Percentiles rank a stretch among this genome's conserved stretches.
These are phyloP conservation scores for Melocanna baccifera DNA, from an alignment of 176 grass and related monocot species.

Conservation along the genomic window DNA sequence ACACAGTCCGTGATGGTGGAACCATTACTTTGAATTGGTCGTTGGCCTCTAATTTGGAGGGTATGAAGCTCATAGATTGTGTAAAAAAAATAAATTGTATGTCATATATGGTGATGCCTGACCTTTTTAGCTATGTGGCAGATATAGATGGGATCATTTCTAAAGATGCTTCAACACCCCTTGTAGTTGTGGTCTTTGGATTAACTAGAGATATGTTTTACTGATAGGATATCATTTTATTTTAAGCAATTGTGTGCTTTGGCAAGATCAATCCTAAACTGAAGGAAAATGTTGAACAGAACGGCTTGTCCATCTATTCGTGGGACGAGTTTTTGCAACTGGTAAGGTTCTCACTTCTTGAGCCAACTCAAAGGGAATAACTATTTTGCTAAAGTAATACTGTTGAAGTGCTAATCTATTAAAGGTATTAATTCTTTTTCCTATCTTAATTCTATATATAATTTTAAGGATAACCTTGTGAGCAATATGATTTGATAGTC, in stretches of 20 bases:
- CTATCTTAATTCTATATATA: neutral
- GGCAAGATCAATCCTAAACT: constrained; percentile 63
- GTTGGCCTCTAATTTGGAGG: constrained; percentile 57
- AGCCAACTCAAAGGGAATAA: neutral
- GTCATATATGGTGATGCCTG: constrained; percentile 21
- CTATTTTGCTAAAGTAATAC: neutral
- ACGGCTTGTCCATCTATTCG: constrained; percentile 70
- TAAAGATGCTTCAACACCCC: constrained; percentile 70
- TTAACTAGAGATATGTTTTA: constrained; percentile 68
- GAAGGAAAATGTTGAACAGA: constrained; percentile 70
- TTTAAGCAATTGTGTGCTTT: constrained; percentile 87
- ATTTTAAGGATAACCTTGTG: constrained; percentile 1
- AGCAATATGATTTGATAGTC: constrained; percentile 10
- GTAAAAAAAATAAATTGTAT: neutral
- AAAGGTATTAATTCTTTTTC: neutral
- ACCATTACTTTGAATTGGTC: constrained; percentile 95
- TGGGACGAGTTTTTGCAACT: constrained; percentile 84
- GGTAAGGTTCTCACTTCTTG: constrained; percentile 42
- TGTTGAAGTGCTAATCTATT: neutral
- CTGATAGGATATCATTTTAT: constrained; percentile 38
- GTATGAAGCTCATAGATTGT: constrained; percentile 1
- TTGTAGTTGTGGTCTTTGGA: constrained; percentile 78
- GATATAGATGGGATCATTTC: constrained; percentile 59
- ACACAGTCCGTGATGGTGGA: constrained; percentile 70
- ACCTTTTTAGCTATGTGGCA: constrained; percentile 37